These are phyloP conservation scores for Cardamine resedifolia DNA, from an alignment of 345 rosid species.

Conservation along the genomic window DNA sequence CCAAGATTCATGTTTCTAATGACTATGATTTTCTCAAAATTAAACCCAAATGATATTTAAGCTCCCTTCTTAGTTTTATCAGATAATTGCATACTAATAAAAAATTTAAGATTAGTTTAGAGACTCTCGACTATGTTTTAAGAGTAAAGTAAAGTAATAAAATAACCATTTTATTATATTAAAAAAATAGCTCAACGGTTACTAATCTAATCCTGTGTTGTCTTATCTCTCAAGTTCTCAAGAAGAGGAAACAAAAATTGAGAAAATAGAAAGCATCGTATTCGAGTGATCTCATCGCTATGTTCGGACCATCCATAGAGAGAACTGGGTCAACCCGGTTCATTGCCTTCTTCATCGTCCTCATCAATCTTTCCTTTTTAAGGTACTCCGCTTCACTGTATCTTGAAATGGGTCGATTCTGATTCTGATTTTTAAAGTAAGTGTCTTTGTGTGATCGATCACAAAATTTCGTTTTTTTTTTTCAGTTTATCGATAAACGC, in stretches of 20 bases:
- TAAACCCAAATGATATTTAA: no score
- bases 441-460: not conserved
- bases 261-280: not conserved
- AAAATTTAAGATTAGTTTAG: no score
- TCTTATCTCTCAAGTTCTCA: not conserved
- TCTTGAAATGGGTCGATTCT: not conserved
- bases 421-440: not conserved
- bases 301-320: constrained; percentile 4
- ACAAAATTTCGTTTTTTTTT: not conserved
- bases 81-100: no score
- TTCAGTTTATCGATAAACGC: constrained; percentile 15
- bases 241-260: constrained; percentile 10
- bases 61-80: no score
- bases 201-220: not conserved
- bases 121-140: no score
- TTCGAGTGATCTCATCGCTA: constrained; percentile 9
- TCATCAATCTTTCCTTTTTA: constrained; percentile 36
- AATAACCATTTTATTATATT: no score
- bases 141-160: no score
- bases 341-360: constrained; percentile 31
- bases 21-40: no score
- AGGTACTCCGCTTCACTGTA: constrained; percentile 31
- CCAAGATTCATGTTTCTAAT: not conserved
- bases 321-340: constrained; percentile 32
- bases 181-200: constrained; percentile 5